Evolutionary conservation across 2,329 filamentous ascomycete genomes (phyloP), one percentile per base, ranked within the genome.

Genomic region (Monilinia vaccinii-corymbosi): DNA sequence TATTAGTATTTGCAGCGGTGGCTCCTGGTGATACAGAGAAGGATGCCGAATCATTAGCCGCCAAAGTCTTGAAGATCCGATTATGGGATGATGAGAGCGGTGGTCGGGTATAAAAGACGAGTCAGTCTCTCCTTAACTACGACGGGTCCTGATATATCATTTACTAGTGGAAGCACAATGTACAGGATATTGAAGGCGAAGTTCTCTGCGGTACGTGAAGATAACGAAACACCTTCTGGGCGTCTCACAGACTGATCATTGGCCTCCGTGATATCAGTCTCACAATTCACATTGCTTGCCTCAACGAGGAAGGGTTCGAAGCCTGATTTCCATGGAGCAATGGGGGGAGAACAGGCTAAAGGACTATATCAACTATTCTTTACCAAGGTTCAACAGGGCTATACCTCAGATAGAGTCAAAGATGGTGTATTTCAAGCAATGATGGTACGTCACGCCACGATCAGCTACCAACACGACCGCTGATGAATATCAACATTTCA

Each of bases 351-450:
- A 13, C 84, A 92, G 60, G 94, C 93, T 28, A 89, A 85, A 68
- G 81, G 81, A 63, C 79, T 97, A 8, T 99, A 97, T 72, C 83
- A 92, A 59, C 80, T 87, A 71, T 97, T 99, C 76, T 84, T 92
- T 67, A 76, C 82, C 55, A 89, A 88, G 67, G 84, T 97, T 46
- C 81, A 85, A 67, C 79, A 85, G 58, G 79, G 84, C 3, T 96
- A 97, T 72, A 73, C 77, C 6, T 74, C 81, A 8, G 88, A 91
- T 10, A 86, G 81, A 64, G 92, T 99, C 61, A 91, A 96, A 72
- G 87, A 99, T 72, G 94, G 95, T n/a, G 85, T 93, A 34, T 99
- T 99, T 73, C 93, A 96, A 71, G 94, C 94, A 53, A 97, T 96
- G 92, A 99, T 99, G 94, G 69, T 68, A 64, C n/a, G 56, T 58